Percentiles rank a stretch among this genome's conserved stretches.
phyloP scores from a whole-genome alignment of 129 eudicot genomes.

The Flaveria bidentis region DNA sequence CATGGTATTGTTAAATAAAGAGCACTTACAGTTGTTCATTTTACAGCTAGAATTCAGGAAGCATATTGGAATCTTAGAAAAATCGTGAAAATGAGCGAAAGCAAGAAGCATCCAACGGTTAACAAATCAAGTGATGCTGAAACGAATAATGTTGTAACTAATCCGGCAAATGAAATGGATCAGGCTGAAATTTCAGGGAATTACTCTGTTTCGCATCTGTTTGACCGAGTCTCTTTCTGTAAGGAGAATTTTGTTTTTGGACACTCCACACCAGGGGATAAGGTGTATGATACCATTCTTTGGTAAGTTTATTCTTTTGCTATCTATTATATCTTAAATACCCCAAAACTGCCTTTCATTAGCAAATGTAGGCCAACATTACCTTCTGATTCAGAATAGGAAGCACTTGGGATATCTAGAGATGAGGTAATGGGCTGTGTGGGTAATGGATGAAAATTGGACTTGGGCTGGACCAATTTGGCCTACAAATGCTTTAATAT shows the following conservation, averaged over 20 bases:
- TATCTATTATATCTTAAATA: not conserved
- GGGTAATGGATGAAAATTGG: conserved; percentile 3
- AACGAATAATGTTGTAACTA: conserved; percentile 17
- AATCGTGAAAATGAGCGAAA: conserved; percentile 36
- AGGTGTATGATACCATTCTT: conserved; percentile 63
- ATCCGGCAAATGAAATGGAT: conserved; percentile 24
- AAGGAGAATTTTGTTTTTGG: conserved; percentile 65
- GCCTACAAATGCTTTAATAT: not conserved
- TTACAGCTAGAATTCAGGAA: conserved; percentile 72
- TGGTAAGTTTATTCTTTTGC: conserved; percentile 51
- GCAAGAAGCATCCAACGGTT: conserved; percentile 15
- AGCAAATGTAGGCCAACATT: not conserved
- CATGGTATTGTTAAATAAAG: not conserved
- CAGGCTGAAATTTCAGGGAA: conserved; percentile 25
- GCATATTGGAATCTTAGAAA: conserved; percentile 74
- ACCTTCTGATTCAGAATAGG: not conserved
- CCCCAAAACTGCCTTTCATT: not conserved
- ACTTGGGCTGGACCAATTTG: not conserved
- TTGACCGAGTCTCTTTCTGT: conserved; percentile 59
- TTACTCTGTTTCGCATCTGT: conserved; percentile 37
- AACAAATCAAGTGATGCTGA: conserved; percentile 32
- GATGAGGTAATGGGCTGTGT: not conserved
- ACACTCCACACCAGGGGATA: conserved; percentile 46
- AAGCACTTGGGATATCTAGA: not conserved
- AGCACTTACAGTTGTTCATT: conserved; percentile 12